Evolutionary conservation across 2,329 filamentous ascomycete genomes (phyloP).

Genomic region (Scytalidium lignicola): DNA sequence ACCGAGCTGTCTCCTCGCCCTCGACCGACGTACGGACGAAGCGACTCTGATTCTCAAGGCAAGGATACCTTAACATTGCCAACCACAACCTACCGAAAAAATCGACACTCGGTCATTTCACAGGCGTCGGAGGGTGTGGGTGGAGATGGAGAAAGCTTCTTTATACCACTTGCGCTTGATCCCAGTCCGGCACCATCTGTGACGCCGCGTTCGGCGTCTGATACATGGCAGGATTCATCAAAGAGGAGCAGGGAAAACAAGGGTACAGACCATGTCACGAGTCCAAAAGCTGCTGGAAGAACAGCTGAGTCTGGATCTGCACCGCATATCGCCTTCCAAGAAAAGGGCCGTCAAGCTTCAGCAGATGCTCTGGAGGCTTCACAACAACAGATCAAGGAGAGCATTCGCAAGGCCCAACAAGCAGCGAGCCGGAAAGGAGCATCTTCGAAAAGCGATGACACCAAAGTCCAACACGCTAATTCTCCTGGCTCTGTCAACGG

Average conservation of each 20-base stretch:
- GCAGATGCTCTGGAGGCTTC: slow-evolving; percentile 54
- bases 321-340: slow-evolving; percentile 89
- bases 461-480: slow-evolving; percentile 21
- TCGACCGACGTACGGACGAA: slow-evolving; percentile 43
- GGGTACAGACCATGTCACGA: slow-evolving; percentile 51
- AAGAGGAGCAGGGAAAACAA: slow-evolving; percentile 31
- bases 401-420: slow-evolving; percentile 35
- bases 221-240: slow-evolving; percentile 38
- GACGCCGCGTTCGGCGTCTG: slow-evolving; percentile 50
- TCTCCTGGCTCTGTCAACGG: slow-evolving; percentile 15
- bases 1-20: slow-evolving; percentile 65
- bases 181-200: slow-evolving; percentile 52
- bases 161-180: slow-evolving; percentile 72
- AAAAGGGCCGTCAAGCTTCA: slow-evolving; percentile 65
- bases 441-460: slow-evolving; percentile 23
- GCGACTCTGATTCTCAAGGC: slow-evolving; percentile 41
- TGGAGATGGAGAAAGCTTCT: slow-evolving; percentile 50
- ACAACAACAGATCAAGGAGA: slow-evolving; percentile 41
- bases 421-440: slow-evolving; percentile 15
- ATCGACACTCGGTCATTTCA: slow-evolving; percentile 67
- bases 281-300: slow-evolving; percentile 34
- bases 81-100: slow-evolving; percentile 71
- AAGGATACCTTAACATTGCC: slow-evolving; percentile 65
- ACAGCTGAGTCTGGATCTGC: slow-evolving; percentile 47
- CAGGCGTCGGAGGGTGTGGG: slow-evolving; percentile 39